Evolutionary conservation across 2,329 filamentous ascomycete genomes (phyloP).

Genomic region (Botrytis byssoidea): DNA sequence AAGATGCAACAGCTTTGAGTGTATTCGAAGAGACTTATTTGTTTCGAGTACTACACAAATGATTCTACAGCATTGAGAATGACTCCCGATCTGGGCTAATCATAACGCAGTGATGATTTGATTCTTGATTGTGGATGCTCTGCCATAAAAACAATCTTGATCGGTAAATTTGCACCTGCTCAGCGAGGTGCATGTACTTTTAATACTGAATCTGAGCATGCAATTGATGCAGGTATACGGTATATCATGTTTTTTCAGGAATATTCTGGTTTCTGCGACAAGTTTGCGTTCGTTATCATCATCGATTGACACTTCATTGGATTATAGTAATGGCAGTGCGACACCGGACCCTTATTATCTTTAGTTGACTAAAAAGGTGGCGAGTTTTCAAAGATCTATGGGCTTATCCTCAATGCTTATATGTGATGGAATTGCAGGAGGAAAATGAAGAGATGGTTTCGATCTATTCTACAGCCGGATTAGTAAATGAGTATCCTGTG

Average conservation of each 20-base stretch:
- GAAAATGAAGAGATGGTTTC: not conserved
- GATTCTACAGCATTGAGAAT: not conserved
- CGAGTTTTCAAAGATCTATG: not conserved
- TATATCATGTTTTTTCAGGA: conserved; percentile 8
- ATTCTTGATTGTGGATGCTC: conserved; percentile 17
- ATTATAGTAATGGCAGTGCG: conserved; percentile 5
- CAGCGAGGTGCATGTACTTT: conserved; percentile 22
- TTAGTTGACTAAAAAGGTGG: conserved; percentile 8
- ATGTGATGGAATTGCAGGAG: not conserved
- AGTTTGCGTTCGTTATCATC: not conserved
- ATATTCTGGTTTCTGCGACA: not conserved
- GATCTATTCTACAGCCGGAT: not conserved
- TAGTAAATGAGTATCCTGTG: not conserved
- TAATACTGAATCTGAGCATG: conserved; percentile 6
- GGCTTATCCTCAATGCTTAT: not conserved
- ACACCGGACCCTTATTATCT: not conserved
- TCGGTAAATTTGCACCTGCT: conserved; percentile 19
- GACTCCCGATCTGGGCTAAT: not conserved
- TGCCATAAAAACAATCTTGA: not conserved
- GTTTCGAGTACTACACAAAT: too few species aligned
- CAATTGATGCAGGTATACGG: not conserved
- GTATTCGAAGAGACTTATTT: not conserved
- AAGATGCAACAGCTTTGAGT: not conserved
- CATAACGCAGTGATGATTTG: not conserved
- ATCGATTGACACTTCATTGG: not conserved